phyloP scores from a whole-genome alignment of 169 alveolate genomes.

The Cryptosporidium viatorum region DNA sequence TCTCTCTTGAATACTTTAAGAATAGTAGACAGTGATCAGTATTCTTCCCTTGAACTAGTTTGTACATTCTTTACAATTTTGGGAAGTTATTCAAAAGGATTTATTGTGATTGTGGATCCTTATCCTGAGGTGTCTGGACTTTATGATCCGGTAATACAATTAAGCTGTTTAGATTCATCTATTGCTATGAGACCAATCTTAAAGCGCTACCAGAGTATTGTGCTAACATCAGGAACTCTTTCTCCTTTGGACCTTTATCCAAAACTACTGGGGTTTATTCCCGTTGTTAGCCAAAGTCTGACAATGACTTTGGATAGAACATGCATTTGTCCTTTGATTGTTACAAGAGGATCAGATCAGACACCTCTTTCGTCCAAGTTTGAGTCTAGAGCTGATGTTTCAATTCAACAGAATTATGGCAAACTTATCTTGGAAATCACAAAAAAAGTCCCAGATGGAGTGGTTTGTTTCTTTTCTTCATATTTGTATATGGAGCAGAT shows the following conservation, averaged over 20 bases:
- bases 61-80: slow-evolving; percentile 94
- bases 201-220: slow-evolving; percentile 90
- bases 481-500: slow-evolving; percentile 91
- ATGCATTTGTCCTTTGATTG: slow-evolving; percentile 95
- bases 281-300: slow-evolving; percentile 92
- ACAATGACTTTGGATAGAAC: slow-evolving; percentile 94
- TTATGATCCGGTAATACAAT: slow-evolving; percentile 93
- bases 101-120: slow-evolving; percentile 95
- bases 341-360: slow-evolving; percentile 93
- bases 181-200: slow-evolving; percentile 95
- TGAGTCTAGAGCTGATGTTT: slow-evolving; percentile 91
- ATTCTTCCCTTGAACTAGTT: slow-evolving; percentile 83
- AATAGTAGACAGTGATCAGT: slow-evolving; percentile 81
- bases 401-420: slow-evolving; percentile 93
- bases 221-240: slow-evolving; percentile 97
- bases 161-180: slow-evolving; percentile 96
- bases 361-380: slow-evolving; percentile 91
- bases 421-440: slow-evolving; percentile 90
- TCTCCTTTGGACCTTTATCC: slow-evolving; percentile 97
- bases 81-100: slow-evolving; percentile 94
- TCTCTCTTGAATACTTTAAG: slow-evolving; percentile 82
- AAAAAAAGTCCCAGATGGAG: slow-evolving; percentile 94
- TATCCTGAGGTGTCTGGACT: slow-evolving; percentile 94
- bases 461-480: slow-evolving; percentile 97
- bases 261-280: slow-evolving; percentile 91